phyloP scores from a whole-genome alignment of 176 grass and related monocot species.

The Carex cristatella region DNA sequence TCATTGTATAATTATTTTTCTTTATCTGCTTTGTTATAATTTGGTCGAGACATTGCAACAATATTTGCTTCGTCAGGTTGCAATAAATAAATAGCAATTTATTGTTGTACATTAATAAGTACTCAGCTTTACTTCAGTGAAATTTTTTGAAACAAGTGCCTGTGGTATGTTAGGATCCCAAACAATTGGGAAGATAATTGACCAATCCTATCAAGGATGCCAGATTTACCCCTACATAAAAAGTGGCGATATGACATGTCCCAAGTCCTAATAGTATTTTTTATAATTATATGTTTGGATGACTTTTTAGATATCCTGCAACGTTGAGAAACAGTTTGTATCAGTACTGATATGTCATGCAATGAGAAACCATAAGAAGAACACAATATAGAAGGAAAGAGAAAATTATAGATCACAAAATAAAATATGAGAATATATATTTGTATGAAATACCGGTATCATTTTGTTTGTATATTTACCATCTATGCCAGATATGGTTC shows the following conservation, averaged over 20 bases:
- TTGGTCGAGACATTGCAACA: background rate
- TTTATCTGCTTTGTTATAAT: background rate
- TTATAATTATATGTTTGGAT: background rate
- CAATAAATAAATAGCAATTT: background rate
- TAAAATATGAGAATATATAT: background rate
- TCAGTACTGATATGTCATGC: background rate
- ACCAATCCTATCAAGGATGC: too few relatives aligned
- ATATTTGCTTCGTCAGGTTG: background rate
- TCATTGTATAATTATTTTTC: background rate
- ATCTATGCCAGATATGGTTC: background rate
- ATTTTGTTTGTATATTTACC: background rate
- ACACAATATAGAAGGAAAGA: background rate
- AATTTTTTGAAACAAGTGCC: background rate
- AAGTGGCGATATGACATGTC: background rate
- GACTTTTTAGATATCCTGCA: background rate
- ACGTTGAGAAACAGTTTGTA: background rate
- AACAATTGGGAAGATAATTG: background rate
- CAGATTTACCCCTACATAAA: background rate
- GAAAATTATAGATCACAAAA: background rate
- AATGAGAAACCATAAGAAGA: background rate
- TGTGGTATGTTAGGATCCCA: background rate
- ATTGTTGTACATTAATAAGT: background rate
- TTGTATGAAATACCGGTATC: background rate
- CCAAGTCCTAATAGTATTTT: background rate
- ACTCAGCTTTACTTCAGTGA: background rate